Conservation (phyloP, 768 basidiomycete genomes). For the Obba rivulosa region DNA sequence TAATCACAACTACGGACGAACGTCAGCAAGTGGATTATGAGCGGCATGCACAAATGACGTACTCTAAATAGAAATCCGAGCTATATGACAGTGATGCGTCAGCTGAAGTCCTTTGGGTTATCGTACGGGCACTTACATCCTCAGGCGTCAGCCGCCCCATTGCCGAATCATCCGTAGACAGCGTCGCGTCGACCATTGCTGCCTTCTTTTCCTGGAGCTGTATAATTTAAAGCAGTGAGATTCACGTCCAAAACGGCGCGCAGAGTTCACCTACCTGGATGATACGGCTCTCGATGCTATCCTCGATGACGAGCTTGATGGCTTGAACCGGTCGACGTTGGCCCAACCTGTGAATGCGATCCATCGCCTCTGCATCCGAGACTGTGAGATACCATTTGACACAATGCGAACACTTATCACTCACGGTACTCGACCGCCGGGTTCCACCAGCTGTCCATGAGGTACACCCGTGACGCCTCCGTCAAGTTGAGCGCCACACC, state of each 20-base stretch:
- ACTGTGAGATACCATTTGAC: not conserved
- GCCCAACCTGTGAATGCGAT: slow-evolving; percentile 94
- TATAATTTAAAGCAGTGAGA: not conserved
- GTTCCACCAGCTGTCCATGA: slow-evolving; percentile 99
- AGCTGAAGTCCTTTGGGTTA: not conserved
- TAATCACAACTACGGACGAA: no score
- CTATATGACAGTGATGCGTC: slow-evolving; percentile 21
- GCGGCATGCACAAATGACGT: no score
- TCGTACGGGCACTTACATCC: slow-evolving; percentile 35
- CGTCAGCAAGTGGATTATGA: no score
- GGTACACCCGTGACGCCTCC: slow-evolving; percentile 87
- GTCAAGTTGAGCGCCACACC: slow-evolving; percentile 89
- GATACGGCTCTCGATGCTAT: slow-evolving; percentile 94
- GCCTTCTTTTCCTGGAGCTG: slow-evolving; percentile 96
- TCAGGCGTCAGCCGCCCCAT: slow-evolving; percentile 93
- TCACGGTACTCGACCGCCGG: slow-evolving; percentile 88
- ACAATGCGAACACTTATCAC: slow-evolving; percentile 23
- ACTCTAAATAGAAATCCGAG: slow-evolving; percentile 57
- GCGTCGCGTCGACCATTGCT: slow-evolving; percentile 88
- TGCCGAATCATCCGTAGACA: slow-evolving; percentile 80
- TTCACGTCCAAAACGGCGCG: not conserved
- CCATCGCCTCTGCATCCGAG: slow-evolving; percentile 76
- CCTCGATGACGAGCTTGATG: slow-evolving; percentile 91
- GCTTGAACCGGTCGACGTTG: slow-evolving; percentile 91
- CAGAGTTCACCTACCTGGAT: slow-evolving; percentile 54